Evolutionary conservation across 129 eudicot genomes (phyloP).

Genomic region (Helianthus tuberosus): DNA sequence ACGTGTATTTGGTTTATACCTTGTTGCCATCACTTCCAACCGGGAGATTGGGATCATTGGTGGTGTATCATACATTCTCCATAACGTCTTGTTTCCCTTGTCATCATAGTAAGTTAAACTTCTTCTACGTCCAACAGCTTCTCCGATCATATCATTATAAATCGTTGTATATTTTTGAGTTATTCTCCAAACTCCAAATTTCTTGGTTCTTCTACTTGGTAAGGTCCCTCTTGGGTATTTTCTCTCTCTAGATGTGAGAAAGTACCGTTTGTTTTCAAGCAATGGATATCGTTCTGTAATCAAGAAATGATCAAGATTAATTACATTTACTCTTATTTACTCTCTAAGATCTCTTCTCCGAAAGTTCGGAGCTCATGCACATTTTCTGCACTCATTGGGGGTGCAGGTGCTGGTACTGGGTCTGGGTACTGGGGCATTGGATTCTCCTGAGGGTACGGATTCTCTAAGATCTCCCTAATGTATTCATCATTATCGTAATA

Average conservation of each 20-base stretch:
- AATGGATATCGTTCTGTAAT: neutral
- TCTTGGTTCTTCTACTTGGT: neutral
- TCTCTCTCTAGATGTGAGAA: neutral
- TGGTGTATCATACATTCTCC: neutral
- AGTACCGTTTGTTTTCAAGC: neutral
- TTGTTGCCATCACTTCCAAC: neutral
- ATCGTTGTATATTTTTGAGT: neutral
- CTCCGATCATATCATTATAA: neutral
- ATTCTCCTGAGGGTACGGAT: no score
- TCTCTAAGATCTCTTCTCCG: no score
- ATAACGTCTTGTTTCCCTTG: neutral
- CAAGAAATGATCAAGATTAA: neutral
- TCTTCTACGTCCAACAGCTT: neutral
- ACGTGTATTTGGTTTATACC: neutral
- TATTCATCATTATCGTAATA: no score
- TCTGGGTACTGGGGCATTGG: no score
- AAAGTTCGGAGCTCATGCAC: no score
- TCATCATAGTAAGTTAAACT: neutral
- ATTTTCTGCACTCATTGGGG: no score
- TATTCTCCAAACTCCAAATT: neutral
- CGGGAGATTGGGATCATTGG: neutral
- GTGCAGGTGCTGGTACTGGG: no score
- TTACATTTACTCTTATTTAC: no score
- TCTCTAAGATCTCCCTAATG: no score
- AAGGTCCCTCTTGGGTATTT: neutral